Evolutionary conservation across 148 eudicot species (phyloP).

Genomic region (Persicaria tinctoria): DNA sequence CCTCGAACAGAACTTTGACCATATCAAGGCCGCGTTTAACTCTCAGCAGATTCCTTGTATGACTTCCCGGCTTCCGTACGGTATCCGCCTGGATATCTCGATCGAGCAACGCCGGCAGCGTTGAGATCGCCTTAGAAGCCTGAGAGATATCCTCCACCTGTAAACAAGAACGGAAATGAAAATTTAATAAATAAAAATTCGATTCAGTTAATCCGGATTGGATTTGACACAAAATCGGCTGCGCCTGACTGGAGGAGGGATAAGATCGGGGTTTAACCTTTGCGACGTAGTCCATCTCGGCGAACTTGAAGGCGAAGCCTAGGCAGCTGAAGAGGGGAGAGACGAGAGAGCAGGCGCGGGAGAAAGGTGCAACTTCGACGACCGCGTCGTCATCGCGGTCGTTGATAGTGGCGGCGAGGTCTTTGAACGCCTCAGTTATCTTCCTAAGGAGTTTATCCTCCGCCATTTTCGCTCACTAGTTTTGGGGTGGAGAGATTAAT

Average conservation of each 20-base stretch:
- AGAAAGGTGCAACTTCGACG: conserved; percentile 57
- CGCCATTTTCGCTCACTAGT: conserved; percentile 22
- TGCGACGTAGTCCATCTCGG: conserved; percentile 85
- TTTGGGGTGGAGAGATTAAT: not conserved
- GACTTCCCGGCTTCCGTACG: conserved; percentile 70
- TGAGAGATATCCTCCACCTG: conserved; percentile 55
- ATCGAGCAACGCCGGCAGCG: conserved; percentile 50
- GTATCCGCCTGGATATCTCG: conserved; percentile 48
- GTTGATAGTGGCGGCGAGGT: conserved; percentile 31
- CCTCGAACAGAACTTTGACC: conserved; percentile 85
- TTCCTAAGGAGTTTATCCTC: conserved; percentile 51
- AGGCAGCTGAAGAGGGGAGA: conserved; percentile 87
- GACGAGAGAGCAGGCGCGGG: conserved; percentile 75
- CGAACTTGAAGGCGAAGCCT: conserved; percentile 94
- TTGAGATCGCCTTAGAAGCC: conserved; percentile 53
- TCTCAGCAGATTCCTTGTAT: conserved; percentile 79
- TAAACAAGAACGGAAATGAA: not conserved
- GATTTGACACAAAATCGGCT: not conserved
- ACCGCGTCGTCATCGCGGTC: conserved; percentile 25
- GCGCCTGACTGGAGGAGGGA: not conserved
- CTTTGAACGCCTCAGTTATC: conserved; percentile 63
- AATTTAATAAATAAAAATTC: not conserved
- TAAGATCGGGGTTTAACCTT: conserved; percentile 32
- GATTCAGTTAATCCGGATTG: not conserved
- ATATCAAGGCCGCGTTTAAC: conserved; percentile 89